These are phyloP conservation scores for Vigna mungo DNA, from an alignment of 306 rosid species.

Conservation along the genomic window DNA sequence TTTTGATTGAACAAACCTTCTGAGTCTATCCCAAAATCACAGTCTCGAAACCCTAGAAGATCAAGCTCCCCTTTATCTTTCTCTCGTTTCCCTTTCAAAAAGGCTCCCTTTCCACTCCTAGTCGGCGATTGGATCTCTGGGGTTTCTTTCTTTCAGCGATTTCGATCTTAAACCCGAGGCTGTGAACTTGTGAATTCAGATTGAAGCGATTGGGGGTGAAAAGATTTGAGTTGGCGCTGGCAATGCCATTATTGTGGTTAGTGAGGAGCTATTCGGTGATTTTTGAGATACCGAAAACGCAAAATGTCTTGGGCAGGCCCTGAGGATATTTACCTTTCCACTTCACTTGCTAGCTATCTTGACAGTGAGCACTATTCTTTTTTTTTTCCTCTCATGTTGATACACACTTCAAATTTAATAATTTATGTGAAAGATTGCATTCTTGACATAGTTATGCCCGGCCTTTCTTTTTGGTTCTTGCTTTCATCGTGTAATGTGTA, in stretches of 20 bases:
- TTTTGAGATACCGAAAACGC: conserved; percentile 60
- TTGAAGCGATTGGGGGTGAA: conserved; percentile 43
- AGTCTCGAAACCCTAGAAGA: conserved; percentile 49
- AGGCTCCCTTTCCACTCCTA: conserved; percentile 42
- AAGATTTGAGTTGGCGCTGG: conserved; percentile 58
- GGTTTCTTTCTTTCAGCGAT: conserved; percentile 5
- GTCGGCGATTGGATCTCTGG: conserved; percentile 60
- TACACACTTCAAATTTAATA: neutral
- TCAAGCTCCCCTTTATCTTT: neutral
- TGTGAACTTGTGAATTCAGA: conserved; percentile 1
- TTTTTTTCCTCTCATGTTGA: conserved; percentile 36
- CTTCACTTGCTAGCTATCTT: conserved; percentile 97
- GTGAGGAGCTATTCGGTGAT: conserved; percentile 55
- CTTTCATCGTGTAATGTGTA: neutral
- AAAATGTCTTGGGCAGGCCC: conserved; percentile 97
- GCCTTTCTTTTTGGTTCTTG: neutral
- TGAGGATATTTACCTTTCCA: conserved; percentile 91
- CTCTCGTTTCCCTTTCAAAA: conserved; percentile 14
- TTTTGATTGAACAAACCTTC: conserved; percentile 1
- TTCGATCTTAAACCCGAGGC: conserved; percentile 46
- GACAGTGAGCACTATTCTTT: conserved; percentile 68
- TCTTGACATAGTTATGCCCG: neutral
- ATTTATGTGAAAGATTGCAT: neutral
- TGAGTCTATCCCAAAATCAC: conserved; percentile 20
- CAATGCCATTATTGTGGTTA: conserved; percentile 73